Evolutionary conservation across 176 grass and related monocot genomes (phyloP).

Genomic region (Oryza punctata): DNA sequence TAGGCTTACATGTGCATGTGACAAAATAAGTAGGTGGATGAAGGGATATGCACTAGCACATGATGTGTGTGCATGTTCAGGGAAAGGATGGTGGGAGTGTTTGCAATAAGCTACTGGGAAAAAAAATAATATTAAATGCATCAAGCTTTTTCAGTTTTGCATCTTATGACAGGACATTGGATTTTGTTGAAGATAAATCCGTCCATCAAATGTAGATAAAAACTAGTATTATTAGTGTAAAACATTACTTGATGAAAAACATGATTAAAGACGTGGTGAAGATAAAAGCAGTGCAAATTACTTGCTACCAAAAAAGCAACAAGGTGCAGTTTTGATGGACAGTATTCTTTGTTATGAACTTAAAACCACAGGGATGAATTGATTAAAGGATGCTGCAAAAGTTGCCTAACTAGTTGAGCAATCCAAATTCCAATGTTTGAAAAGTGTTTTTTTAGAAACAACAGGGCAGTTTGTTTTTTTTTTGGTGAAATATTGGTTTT

Average conservation of each 20-base stretch:
- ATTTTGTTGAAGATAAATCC: not conserved
- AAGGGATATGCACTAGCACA: not conserved
- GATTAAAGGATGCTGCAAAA: not conserved
- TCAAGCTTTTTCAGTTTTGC: not conserved
- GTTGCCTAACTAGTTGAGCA: not conserved
- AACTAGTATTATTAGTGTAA: not conserved
- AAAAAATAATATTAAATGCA: not conserved
- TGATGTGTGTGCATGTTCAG: not conserved
- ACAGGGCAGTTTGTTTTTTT: not conserved
- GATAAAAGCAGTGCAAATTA: not conserved
- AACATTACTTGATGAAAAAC: slow-evolving; percentile 8
- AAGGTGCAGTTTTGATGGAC: not conserved
- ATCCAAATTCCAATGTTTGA: not conserved
- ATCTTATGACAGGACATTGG: not conserved
- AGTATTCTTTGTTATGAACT: not conserved
- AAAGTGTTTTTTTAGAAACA: not conserved
- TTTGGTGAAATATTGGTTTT: not conserved
- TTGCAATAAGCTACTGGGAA: not conserved
- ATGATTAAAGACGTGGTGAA: not conserved
- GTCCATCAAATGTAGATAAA: not conserved
- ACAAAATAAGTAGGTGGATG: not conserved
- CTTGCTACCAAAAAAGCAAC: not conserved
- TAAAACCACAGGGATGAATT: not conserved
- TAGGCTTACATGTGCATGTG: not conserved
- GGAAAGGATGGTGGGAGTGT: not conserved